Base-by-base conservation (phyloP, 2,329 filamentous ascomycete genomes). In the Capronia epimyces region DNA sequence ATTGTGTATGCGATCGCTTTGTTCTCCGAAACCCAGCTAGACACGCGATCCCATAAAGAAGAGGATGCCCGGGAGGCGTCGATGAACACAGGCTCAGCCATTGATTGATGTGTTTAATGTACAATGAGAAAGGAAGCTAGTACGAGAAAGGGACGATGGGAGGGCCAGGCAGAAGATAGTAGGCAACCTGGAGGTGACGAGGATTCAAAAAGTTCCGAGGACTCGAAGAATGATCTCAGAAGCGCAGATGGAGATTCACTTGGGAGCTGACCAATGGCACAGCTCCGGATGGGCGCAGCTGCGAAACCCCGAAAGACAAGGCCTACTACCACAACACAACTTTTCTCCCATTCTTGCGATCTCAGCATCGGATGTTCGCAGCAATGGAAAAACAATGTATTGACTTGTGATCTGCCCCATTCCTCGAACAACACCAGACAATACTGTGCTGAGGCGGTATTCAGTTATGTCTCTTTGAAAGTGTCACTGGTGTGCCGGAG, bases 1-100 rank as follows among this genome's bases (percentile, higher is more conserved):
- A 97, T 88, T 61, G 93, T 96, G 72, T 96, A 98, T 57, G 95
- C 90, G 48, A 91, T 80, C 42, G 88, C 86, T 76, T 96, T 97
- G 75, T 98, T 90, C 69, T 97, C 91, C 2, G 89, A 87, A 12
- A 87, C 89, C 91, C 93, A 98, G 66, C 77, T 84, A 60, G 89
- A 86, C 71, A 96, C 76, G 64, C 90, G 85, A 70, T 95, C 88
- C 89, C 89, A 95, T 49, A 93, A 73, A 41, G 87, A 85, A 53
- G 84, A 80, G 55, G 84, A 79, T 52, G 59, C 55, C 34, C 55
- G 52, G 20, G 55, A 43, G 48, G 50, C 56, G 44, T 58, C 53
- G 46, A 58, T 47, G 21, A 44, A 34, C 15, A 51, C 48, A 21
- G 56, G 43, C 31, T 56, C 53, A 15, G 56, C 48, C 56, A 58